A percentile compares a stretch with the other conserved stretches of the same genome.
phyloP scores from a whole-genome alignment of 2,329 filamentous ascomycete genomes.

The Dothiorella sarmentorum region DNA sequence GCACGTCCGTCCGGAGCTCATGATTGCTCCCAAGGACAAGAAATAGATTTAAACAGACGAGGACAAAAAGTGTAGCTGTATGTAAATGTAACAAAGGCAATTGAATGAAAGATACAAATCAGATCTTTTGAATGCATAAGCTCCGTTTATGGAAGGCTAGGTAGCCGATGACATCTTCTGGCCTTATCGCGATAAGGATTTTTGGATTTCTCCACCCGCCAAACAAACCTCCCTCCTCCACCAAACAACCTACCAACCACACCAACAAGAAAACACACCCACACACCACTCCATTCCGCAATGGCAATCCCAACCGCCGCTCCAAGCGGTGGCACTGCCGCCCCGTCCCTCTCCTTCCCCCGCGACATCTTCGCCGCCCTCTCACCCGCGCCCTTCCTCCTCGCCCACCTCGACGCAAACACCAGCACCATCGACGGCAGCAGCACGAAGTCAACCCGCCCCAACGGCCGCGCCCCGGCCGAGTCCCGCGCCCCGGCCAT shows the following conservation, averaged over 20 bases:
- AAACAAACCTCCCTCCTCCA: neutral
- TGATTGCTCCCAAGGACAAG: slow-evolving; percentile 78
- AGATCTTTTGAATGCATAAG: neutral
- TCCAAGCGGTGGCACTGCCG: neutral
- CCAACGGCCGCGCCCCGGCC: slow-evolving; percentile 72
- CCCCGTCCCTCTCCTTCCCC: slow-evolving; percentile 48
- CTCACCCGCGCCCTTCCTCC: slow-evolving; percentile 82
- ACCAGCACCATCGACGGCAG: neutral
- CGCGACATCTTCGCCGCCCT: slow-evolving; percentile 81
- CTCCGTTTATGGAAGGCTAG: too few relatives aligned
- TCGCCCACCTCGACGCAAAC: slow-evolving; percentile 72
- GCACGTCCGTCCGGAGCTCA: slow-evolving; percentile 87
- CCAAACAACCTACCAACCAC: neutral
- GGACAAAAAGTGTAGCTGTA: slow-evolving; percentile 3
- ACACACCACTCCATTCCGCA: too few relatives aligned
- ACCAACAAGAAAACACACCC: neutral
- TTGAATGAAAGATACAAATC: neutral
- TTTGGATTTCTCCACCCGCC: neutral
- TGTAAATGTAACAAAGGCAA: slow-evolving; percentile 5
- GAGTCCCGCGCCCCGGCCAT: slow-evolving; percentile 70
- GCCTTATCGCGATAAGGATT: slow-evolving; percentile 11
- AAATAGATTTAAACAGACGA: slow-evolving; percentile 40
- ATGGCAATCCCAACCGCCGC: slow-evolving; percentile 11
- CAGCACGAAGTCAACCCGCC: slow-evolving; percentile 55
- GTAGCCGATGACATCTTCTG: too few relatives aligned